Base-by-base conservation (phyloP, 768 basidiomycete genomes). In the Cystobasidium ongulense region DNA sequence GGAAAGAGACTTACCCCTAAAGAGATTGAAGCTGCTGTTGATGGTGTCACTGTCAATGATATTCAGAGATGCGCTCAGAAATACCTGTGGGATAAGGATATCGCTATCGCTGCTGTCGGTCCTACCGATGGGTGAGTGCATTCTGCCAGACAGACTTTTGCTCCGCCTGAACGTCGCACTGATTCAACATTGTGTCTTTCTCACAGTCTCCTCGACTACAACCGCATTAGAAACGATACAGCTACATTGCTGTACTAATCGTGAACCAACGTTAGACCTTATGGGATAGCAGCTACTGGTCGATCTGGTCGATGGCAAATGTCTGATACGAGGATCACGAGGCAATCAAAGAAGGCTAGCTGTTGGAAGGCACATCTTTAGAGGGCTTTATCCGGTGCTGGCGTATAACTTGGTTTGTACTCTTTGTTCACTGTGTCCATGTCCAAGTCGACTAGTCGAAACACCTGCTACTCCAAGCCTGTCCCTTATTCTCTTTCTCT, bases 41-140 rank as follows among this genome's bases (percentile, higher is more conserved):
- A 98, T 80, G 88, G 89, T 27, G 92, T 99, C 70, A 88, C 87
- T 27, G 83, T 87, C 35, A 90, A 87, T 23, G 93, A 97, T 81
- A 92, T 99, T 82, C 89, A 90, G 85, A 87, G 91, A 21, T 92
- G 93, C 74, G 96, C 93, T 53, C 89, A 91, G 84, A 94, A 92
- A 84, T 96, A 96, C 82, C 85, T 96, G 18, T 96, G 92, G 92
- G 77, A 78, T 67, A 75, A 73, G 43, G 79, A 80, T 61, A 76
- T 78, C n/a, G 88, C 92, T 1, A 82, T 97, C 53, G 91, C 95
- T 62, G 95, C 94, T 71, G 83, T 93, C 73, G 95, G 95, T 74
- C 88, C 87, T 77, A 86, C 89, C 73, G 96, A 99, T 77, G 93
- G 94, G 27, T 59, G 25, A 11, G 57, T n/a, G n/a, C n/a, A n/a